Conservation (phyloP, 257 asterid genomes). For the Ajuga chamaepitys region DNA sequence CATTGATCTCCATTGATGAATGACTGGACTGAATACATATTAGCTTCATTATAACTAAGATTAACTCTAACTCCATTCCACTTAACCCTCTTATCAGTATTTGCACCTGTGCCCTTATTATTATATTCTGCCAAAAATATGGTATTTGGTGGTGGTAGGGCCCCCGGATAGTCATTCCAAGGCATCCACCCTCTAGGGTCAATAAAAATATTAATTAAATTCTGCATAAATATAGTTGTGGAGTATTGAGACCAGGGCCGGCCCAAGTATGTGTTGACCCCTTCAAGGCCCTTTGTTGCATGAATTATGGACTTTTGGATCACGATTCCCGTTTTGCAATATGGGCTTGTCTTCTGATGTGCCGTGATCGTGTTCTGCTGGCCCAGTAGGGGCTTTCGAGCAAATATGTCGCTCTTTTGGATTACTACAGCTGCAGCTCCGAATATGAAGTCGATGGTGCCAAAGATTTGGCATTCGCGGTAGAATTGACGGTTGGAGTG, state of each 20-base stretch:
- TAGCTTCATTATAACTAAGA: too few species aligned
- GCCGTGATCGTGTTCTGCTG: conserved; percentile 50
- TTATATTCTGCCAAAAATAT: too few species aligned
- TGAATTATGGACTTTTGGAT: conserved; percentile 57
- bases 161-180: too few species aligned
- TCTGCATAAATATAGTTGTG: background rate
- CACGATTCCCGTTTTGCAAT: conserved; percentile 58
- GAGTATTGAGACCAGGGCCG: conserved; percentile 55
- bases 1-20: too few species aligned
- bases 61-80: too few species aligned
- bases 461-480: conserved; percentile 42
- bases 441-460: conserved; percentile 49
- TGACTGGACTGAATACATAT: too few species aligned
- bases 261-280: conserved; percentile 52
- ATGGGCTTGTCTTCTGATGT: conserved; percentile 41
- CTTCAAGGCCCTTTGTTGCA: conserved; percentile 48
- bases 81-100: too few species aligned
- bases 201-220: background rate
- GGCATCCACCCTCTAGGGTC: conserved; percentile 64
- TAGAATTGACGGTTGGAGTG: conserved; percentile 57
- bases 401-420: conserved; percentile 35
- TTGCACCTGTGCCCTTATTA: too few species aligned
- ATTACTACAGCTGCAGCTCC: conserved; percentile 43
- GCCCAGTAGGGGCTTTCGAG: conserved; percentile 38
- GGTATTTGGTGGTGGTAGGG: too few species aligned